Conservation (phyloP, 2,329 filamentous ascomycete genomes). For the Byssothecium circinans region DNA sequence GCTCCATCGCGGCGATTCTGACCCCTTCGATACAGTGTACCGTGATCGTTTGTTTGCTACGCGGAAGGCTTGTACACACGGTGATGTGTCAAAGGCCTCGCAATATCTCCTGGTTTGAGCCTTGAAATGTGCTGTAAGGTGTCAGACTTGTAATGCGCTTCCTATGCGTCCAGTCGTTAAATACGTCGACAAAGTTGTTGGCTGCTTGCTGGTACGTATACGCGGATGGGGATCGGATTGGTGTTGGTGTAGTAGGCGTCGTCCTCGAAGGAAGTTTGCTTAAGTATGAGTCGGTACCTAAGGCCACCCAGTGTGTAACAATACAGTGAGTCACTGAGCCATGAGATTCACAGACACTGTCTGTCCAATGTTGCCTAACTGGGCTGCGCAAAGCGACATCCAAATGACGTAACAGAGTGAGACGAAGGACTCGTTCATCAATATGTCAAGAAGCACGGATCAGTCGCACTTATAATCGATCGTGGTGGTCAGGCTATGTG, state of each 20-base stretch:
- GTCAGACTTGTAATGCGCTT: too few relatives aligned
- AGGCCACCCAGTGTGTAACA: background rate
- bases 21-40: background rate
- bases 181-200: too few relatives aligned
- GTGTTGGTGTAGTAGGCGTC: too few relatives aligned
- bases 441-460: background rate
- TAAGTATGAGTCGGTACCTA: background rate
- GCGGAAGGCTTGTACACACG: background rate
- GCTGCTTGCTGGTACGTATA: too few relatives aligned
- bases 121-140: too few relatives aligned
- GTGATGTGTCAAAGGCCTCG: too few relatives aligned
- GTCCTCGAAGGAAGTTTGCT: background rate
- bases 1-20: constrained; percentile 22
- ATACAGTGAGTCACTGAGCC: background rate
- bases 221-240: too few relatives aligned
- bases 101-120: too few relatives aligned
- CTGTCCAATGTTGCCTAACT: background rate
- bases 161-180: too few relatives aligned
- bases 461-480: background rate
- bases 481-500: background rate
- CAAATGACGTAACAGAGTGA: background rate
- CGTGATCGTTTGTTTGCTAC: background rate
- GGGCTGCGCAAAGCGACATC: background rate
- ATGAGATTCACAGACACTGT: background rate
- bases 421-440: background rate